Base-by-base conservation (phyloP, 495 filamentous ascomycete genomes). In the Apodospora peruviana region DNA sequence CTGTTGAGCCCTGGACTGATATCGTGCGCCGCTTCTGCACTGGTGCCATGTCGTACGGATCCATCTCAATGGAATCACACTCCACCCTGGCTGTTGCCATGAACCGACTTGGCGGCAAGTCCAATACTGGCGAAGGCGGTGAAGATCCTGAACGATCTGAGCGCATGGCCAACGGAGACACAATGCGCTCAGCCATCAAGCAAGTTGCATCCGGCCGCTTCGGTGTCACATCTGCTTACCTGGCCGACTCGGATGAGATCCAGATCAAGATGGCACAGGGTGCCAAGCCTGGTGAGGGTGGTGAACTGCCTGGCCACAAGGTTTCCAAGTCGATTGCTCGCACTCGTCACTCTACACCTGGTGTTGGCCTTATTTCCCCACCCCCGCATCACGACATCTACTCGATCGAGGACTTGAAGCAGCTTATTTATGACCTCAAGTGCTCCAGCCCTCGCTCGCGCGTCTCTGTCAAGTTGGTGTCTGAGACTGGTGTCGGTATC, bases 261-360 rank as follows among this genome's bases (percentile, higher is more conserved):
- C 93, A 99, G 73, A 99, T 99, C 78, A 99, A 99, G 79, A 99
- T 99, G 93, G 93, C 93, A 9, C 93, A 99, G 71, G 93, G 93
- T 59, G 93, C 93, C 44, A 99, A 99, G 79, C 93, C 93, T 53
- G 93, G 93, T 62, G 93, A 99, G 69, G 93, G 93, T 74, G 93
- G 93, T 78, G 93, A 99, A 66, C 81, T 99, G 53, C 93, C 93
- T 25, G 93, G 93, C 23, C 91, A 97, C 75, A 99, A 99, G 73
- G 94, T 99, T 5, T 94, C 95, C 21, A 88, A 90, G 56, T 87
- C 94, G 23, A 99, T 99, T 61, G 93, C 90, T 50, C 87, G 85
- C 55, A 99, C 93, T 32, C 85, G 93, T 53, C 91, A 97, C 74
- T 99, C 93, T n/a, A 99, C 93, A 1, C 91, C 93, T 46, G 93